phyloP scores from a whole-genome alignment of 192 early-diverging fungal genomes.

The Backusella westeae region DNA sequence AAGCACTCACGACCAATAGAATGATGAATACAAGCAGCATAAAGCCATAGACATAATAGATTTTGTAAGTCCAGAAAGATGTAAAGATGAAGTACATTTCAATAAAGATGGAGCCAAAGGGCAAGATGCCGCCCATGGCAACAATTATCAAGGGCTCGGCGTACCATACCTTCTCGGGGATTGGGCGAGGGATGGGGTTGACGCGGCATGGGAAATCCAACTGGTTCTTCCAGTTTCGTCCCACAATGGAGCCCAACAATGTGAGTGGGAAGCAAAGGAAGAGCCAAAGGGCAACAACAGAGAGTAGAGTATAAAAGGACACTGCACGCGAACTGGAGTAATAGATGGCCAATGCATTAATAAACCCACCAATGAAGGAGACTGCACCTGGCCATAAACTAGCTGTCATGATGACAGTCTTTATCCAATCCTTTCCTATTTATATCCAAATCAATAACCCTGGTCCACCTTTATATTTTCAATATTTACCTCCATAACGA shows the following conservation, averaged over 20 bases:
- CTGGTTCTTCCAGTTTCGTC: conserved; percentile 57
- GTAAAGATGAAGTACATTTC: conserved; percentile 85
- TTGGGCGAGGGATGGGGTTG: conserved; percentile 75
- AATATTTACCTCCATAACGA: conserved; percentile 54
- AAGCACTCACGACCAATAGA: conserved; percentile 67
- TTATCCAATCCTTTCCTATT: conserved; percentile 64
- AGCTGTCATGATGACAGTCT: conserved; percentile 63
- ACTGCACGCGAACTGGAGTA: conserved; percentile 76
- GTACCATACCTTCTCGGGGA: conserved; percentile 76
- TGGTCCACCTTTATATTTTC: too few species aligned
- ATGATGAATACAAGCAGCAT: conserved; percentile 72
- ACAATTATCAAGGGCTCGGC: conserved; percentile 59
- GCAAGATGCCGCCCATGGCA: conserved; percentile 63
- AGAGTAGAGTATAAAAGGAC: conserved; percentile 71
- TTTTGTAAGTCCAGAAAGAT: conserved; percentile 73
- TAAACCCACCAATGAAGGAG: conserved; percentile 45
- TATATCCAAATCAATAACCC: background rate
- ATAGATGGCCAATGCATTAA: conserved; percentile 74
- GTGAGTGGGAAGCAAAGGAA: conserved; percentile 70
- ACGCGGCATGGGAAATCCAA: conserved; percentile 74
- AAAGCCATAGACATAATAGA: conserved; percentile 83
- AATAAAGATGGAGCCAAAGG: conserved; percentile 80
- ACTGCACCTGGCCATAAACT: conserved; percentile 67
- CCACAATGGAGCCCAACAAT: conserved; percentile 68
- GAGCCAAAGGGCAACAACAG: conserved; percentile 67